These are phyloP conservation scores for Parachaetomium inaequale DNA, from an alignment of 495 filamentous ascomycete genomes.

Conservation along the genomic window DNA sequence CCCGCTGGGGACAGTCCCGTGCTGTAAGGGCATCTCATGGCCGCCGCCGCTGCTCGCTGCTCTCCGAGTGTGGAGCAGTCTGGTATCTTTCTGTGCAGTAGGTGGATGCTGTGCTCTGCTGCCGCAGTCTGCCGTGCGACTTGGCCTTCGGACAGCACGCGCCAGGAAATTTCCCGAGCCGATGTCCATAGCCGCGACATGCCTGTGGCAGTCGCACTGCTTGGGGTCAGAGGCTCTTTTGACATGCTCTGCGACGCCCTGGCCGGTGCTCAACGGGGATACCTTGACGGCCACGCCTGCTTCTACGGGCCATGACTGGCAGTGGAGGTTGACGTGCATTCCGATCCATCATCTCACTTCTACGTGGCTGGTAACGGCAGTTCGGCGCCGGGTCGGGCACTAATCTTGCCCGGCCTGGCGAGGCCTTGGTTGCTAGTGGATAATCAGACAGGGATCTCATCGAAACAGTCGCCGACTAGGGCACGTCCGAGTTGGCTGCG, in stretches of 20 bases:
- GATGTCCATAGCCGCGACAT: slow-evolving; percentile 16
- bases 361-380: neutral
- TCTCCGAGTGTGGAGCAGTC: slow-evolving; percentile 2
- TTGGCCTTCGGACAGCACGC: slow-evolving; percentile 14
- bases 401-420: slow-evolving; percentile 3
- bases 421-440: neutral
- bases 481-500: neutral
- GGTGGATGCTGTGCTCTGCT: slow-evolving; percentile 12
- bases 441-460: neutral
- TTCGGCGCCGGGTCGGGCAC: neutral
- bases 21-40: slow-evolving; percentile 1
- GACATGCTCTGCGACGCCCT: neutral
- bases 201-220: slow-evolving; percentile 16
- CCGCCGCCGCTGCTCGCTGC: neutral
- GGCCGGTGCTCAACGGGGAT: neutral
- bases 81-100: slow-evolving; percentile 6
- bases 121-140: slow-evolving; percentile 10
- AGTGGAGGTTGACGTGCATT: neutral
- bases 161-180: slow-evolving; percentile 16
- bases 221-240: slow-evolving; percentile 10
- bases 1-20: neutral
- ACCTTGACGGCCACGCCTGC: neutral
- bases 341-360: neutral
- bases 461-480: neutral
- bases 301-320: neutral